phyloP scores from a whole-genome alignment of 176 grass and related monocot species.

The Carex cristatella region DNA sequence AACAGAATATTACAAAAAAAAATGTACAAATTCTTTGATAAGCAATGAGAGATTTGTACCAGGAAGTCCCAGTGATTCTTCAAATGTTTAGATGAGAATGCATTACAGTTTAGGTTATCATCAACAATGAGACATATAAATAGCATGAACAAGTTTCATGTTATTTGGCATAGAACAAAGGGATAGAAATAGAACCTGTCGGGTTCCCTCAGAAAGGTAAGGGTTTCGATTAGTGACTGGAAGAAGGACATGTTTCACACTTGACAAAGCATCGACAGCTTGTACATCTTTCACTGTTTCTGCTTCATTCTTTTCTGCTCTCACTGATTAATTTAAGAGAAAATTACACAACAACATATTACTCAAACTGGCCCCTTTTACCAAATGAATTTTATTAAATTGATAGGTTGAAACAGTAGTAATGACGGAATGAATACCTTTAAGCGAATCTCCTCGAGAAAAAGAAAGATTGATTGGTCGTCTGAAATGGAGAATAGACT shows the following conservation, averaged over 20 bases:
- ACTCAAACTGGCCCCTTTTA: not conserved
- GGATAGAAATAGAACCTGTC: constrained; percentile 49
- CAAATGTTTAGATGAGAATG: not conserved
- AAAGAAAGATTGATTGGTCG: not conserved
- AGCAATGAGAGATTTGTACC: not conserved
- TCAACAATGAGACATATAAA: not conserved
- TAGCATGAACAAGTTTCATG: not conserved
- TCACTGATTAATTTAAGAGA: constrained; percentile 41
- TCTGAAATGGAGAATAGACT: constrained; percentile 6
- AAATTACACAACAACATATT: not conserved
- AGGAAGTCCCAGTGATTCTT: not conserved
- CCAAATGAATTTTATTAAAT: not conserved
- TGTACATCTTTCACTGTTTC: constrained; percentile 38
- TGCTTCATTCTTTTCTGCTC: constrained; percentile 67
- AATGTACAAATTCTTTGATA: not conserved
- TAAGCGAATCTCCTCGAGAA: not conserved
- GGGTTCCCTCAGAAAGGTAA: constrained; percentile 96
- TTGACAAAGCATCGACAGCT: constrained; percentile 59
- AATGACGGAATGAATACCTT: not conserved
- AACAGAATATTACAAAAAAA: not conserved
- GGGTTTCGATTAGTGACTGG: constrained; percentile 84
- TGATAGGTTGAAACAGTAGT: not conserved
- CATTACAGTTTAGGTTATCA: not conserved
- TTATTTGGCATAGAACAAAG: not conserved
- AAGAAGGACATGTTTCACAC: constrained; percentile 87